Base-by-base conservation (phyloP, 1,284 basidiomycete species). In the Vanrija humicola region DNA sequence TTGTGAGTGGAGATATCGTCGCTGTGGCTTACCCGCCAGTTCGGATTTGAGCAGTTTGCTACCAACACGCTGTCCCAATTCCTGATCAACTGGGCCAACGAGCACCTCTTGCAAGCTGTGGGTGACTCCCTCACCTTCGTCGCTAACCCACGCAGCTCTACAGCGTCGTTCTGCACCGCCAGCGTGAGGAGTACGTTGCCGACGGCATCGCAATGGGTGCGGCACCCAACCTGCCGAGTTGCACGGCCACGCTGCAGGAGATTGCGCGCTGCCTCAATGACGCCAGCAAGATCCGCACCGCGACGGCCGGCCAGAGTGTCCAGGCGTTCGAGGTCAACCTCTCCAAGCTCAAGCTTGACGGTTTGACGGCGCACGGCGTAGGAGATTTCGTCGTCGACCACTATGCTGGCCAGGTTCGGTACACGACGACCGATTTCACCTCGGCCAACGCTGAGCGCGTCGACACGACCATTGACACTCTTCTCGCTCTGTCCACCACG, bases 61-160 rank as follows among this genome's bases (percentile, higher is more conserved):
- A 48, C 38, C 15, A 57, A 61, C 45, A 54, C 55, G n/a, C 55
- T 61, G 5, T 55, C 52, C 1, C 59, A 61, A 50, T 61, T 61
- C 45, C 48, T 61, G 19, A 61, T 61, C 59, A 61, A 61, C 53
- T 61, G 59, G 59, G 55, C 59, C 23, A 61, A 61, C 53, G 59
- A 61, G 55, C 55, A 61, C 45, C 55, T 58, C 12, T 50, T 55
- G 23, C 53, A 53, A 15, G 34, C 34, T 34, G 34, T 34, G 34
- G 7, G 34, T 34, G n/a, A n/a, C 4, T 5, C 4, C 12, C 6
- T 15, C 12, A 12, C 6, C 34, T 15, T 15, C 10, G 14, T 2
- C 12, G 12, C 34, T 34, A 34, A 34, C 34, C 34, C 34, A 34
- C 34, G 10, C 59, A 61, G 38, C 44, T 61, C 25, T 56, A 52